Conservation (phyloP, 2,329 filamentous ascomycete genomes). For the Dactylellina haptotyla region DNA sequence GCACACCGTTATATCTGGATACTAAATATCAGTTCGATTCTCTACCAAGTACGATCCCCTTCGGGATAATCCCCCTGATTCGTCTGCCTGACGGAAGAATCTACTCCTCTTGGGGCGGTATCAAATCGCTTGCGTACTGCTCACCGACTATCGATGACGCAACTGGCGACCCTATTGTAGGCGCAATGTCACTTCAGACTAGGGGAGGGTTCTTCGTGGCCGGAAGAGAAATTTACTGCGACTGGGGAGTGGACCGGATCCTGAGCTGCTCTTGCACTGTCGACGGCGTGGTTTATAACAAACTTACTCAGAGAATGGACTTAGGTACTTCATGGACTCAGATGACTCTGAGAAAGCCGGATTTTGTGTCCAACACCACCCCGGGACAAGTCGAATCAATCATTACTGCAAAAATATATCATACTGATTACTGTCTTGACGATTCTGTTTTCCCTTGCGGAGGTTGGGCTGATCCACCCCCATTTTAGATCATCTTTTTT, state of each 20-base stretch:
- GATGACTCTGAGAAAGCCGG: constrained; percentile 1
- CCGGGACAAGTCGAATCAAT: neutral
- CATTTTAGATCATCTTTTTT: neutral
- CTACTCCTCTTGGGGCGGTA: too few species aligned
- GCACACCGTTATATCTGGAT: too few species aligned
- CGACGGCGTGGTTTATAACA: neutral
- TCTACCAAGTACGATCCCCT: too few species aligned
- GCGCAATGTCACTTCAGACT: too few species aligned
- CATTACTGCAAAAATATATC: neutral
- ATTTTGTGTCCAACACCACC: neutral
- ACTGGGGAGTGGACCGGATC: neutral
- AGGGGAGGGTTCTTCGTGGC: too few species aligned
- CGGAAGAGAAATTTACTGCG: neutral
- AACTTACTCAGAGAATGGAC: neutral
- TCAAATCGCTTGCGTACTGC: too few species aligned
- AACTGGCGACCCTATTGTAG: too few species aligned
- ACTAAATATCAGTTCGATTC: too few species aligned
- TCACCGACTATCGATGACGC: too few species aligned
- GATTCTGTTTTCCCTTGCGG: neutral
- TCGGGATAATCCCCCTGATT: too few species aligned
- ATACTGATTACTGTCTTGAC: neutral
- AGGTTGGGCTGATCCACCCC: neutral
- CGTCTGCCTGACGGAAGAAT: too few species aligned
- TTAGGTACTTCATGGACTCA: neutral
- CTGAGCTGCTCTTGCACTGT: constrained; percentile 11